Base-by-base conservation (phyloP, 163 green algal genomes). In the Trebouxia gelatinosa region DNA sequence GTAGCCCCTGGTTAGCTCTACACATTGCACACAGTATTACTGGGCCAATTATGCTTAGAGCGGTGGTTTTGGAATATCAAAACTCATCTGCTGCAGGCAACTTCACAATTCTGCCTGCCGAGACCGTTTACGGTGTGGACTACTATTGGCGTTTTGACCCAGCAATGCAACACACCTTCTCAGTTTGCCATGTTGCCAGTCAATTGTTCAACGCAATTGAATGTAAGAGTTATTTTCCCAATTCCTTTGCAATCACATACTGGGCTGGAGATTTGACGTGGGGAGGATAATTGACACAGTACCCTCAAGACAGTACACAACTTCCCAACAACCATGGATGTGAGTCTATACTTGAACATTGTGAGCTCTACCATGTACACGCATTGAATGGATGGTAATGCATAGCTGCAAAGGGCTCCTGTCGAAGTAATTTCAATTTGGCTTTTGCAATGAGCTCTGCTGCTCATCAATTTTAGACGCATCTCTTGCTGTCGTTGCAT, bases 241-340 rank as follows among this genome's bases (percentile, higher is more conserved):
- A 76, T 62, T 39, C 68, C 3, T 76, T 43, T 62, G 28, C 68
- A 21, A 61, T 76, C n/a, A 76, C 68, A 62, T 76, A 76, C 39
- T 76, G 68, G 68, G 40, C 68, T 6, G 64, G 64, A 17, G 64
- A 72, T 21, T 23, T 72, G 6, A 72, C 64, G 21, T 72, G 64
- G 64, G 64, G 51, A n/a, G n/a, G n/a, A n/a, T n/a, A n/a, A n/a
- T n/a, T n/a, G n/a, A n/a, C n/a, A n/a, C n/a, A n/a, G n/a, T n/a
- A n/a, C n/a, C n/a, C n/a, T n/a, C n/a, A n/a, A n/a, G n/a, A n/a
- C n/a, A n/a, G n/a, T n/a, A n/a, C n/a, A n/a, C n/a, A n/a, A n/a
- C n/a, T n/a, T n/a, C n/a, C n/a, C n/a, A n/a, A n/a, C n/a, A n/a
- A n/a, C n/a, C n/a, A n/a, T n/a, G n/a, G n/a, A n/a, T n/a, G n/a